Evolutionary conservation across 2,329 filamentous ascomycete species (phyloP), one percentile per base, ranked within the genome.

Genomic region (Colletotrichum cordylinicola): DNA sequence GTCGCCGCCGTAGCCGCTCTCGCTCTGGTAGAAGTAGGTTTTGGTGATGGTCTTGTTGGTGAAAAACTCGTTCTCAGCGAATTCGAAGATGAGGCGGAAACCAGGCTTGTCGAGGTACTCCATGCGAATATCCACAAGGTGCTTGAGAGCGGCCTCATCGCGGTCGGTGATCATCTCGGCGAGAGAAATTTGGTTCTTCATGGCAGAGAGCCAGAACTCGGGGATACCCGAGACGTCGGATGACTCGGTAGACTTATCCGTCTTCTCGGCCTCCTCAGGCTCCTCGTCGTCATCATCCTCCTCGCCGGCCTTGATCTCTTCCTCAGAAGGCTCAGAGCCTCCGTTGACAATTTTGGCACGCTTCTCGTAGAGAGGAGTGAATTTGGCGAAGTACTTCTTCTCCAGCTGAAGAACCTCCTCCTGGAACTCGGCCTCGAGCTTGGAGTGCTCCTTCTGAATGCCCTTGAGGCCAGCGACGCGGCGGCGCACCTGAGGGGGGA

Each of bases 311-410:
- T 95, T 91, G 80, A 99, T 88, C 86, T 98, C 96, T 48, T 93
- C 92, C 72, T 98, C 95, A 77, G 94, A 95, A 35, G 97, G 97
- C 89, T 99, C 97, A 76, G 89, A 85, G 78, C 88, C 88, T 81
- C 97, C 97, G 87, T 98, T 98, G 86, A 99, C 91, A 81, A 99
- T 98, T 81, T 93, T 91, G 78, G 96, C 92, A 86, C 97, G 96
- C 91, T 97, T 97, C 90, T 98, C 90, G 88, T 99, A 99, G 66
- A 99, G 92, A 77, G 97, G 97, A 70, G 95, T 98, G 88, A 98
- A 99, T 88, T 98, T 98, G 88, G 95, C 95, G 82, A 98, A 98
- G 88, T 98, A 99, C 89, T 98, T 98, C 92, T 99, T 99, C 91
- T 99, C 97, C 33, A 99, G 92, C 86, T 98, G 94, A 75, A 99